Evolutionary conservation across 371 early-diverging fungal genomes (phyloP).

Genomic region (Thermomucor indicae-seudaticae): DNA sequence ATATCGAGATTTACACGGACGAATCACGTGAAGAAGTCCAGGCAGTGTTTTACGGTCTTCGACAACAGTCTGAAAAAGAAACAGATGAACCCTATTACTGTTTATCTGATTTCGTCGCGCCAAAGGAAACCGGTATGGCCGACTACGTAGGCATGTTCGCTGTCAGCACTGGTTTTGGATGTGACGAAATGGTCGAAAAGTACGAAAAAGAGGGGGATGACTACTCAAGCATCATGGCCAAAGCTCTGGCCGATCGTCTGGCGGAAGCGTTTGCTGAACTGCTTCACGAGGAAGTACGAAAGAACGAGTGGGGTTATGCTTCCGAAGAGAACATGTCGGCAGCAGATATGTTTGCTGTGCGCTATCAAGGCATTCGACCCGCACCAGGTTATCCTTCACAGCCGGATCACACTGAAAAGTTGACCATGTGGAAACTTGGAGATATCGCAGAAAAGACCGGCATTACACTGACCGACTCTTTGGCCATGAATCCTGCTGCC

Average conservation of each 20-base stretch:
- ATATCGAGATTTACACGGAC: slow-evolving; percentile 76
- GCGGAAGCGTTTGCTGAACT: slow-evolving; percentile 91
- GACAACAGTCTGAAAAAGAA: slow-evolving; percentile 70
- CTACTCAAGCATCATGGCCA: slow-evolving; percentile 87
- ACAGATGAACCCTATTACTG: slow-evolving; percentile 80
- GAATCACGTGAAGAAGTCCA: slow-evolving; percentile 59
- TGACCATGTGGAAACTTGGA: slow-evolving; percentile 84
- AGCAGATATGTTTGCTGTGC: slow-evolving; percentile 78
- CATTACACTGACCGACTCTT: slow-evolving; percentile 81
- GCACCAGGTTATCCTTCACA: slow-evolving; percentile 90
- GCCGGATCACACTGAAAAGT: slow-evolving; percentile 90
- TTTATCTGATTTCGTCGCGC: slow-evolving; percentile 88
- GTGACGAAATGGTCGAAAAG: slow-evolving; percentile 71
- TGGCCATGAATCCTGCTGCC: slow-evolving; percentile 91
- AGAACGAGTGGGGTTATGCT: slow-evolving; percentile 85
- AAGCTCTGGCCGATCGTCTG: slow-evolving; percentile 89
- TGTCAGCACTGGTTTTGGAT: slow-evolving; percentile 86
- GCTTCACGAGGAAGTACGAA: slow-evolving; percentile 82
- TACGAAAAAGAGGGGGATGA: slow-evolving; percentile 81
- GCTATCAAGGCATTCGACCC: slow-evolving; percentile 91
- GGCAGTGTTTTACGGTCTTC: slow-evolving; percentile 76
- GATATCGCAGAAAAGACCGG: slow-evolving; percentile 73
- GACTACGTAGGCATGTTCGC: slow-evolving; percentile 91
- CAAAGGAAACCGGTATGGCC: slow-evolving; percentile 62
- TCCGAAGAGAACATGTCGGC: slow-evolving; percentile 70